phyloP scores from a whole-genome alignment of 768 basidiomycete species.

The Russula griseocarnosa region DNA sequence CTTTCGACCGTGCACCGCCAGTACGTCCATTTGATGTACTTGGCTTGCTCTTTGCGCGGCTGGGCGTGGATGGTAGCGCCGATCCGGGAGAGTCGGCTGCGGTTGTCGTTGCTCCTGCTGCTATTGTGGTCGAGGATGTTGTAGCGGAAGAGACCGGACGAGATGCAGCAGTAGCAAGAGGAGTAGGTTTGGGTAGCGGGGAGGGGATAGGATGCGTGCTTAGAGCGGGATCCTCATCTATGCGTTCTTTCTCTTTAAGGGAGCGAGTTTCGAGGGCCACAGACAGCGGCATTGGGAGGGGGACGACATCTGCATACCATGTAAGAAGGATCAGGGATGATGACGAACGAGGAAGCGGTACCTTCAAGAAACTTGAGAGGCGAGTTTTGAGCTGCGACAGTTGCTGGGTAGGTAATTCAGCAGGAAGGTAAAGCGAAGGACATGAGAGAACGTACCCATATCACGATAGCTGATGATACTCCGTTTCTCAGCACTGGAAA shows the following conservation, averaged over 20 bases:
- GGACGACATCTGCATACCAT: slow-evolving; percentile 21
- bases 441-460: slow-evolving; percentile 23
- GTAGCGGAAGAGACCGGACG: slow-evolving; percentile 20
- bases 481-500: slow-evolving; percentile 19
- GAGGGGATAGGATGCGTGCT: slow-evolving; percentile 12
- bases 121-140: slow-evolving; percentile 15
- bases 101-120: neutral
- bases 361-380: slow-evolving; percentile 27
- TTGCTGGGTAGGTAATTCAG: slow-evolving; percentile 4
- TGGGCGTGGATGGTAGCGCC: slow-evolving; percentile 4
- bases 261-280: slow-evolving; percentile 22
- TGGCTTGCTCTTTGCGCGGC: slow-evolving; percentile 16
- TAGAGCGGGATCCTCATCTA: slow-evolving; percentile 28
- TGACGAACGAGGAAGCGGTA: neutral
- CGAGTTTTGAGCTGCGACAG: slow-evolving; percentile 12
- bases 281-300: slow-evolving; percentile 23
- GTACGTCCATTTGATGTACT: slow-evolving; percentile 22
- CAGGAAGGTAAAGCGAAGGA: neutral
- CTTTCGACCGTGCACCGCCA: slow-evolving; percentile 20
- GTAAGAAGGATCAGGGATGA: neutral
- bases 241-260: slow-evolving; percentile 25
- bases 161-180: slow-evolving; percentile 1
- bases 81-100: slow-evolving; percentile 15
- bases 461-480: slow-evolving; percentile 26
- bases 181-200: slow-evolving; percentile 15